A percentile compares a stretch with the other conserved stretches of the same genome.
Evolutionary conservation across 2,329 filamentous ascomycete species (phyloP).

Genomic region (Claviceps pazoutovae): DNA sequence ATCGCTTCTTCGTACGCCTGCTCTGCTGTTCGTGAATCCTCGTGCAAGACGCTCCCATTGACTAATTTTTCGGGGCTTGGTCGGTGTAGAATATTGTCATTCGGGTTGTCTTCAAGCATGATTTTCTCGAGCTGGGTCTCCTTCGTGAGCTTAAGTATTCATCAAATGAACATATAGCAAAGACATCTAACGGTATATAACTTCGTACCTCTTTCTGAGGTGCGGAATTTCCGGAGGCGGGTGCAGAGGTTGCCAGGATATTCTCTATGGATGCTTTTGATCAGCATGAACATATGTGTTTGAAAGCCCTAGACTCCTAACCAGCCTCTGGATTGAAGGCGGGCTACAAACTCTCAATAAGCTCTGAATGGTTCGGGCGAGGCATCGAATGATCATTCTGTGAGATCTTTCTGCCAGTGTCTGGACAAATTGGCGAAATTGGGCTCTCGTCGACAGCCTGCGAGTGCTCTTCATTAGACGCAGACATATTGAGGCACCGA

Average conservation of each 20-base stretch:
- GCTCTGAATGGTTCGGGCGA: conserved; percentile 60
- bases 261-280: conserved; percentile 46
- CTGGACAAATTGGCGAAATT: conserved; percentile 39
- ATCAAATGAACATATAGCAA: neutral
- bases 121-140: conserved; percentile 53
- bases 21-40: conserved; percentile 46
- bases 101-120: conserved; percentile 76
- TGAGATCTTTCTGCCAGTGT: conserved; percentile 47
- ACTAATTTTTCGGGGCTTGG: conserved; percentile 65
- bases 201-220: conserved; percentile 56
- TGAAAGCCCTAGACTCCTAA: neutral
- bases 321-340: neutral
- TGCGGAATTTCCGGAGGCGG: conserved; percentile 65
- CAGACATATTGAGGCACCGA: conserved; percentile 14
- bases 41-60: conserved; percentile 63
- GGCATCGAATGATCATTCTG: conserved; percentile 59
- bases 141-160: neutral
- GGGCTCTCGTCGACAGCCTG: conserved; percentile 33
- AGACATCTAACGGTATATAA: neutral
- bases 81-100: conserved; percentile 70
- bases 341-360: conserved; percentile 57
- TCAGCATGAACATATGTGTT: conserved; percentile 3
- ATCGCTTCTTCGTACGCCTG: conserved; percentile 47
- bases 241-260: conserved; percentile 67
- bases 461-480: conserved; percentile 11